Conservation (phyloP, 2,329 filamentous ascomycete genomes). For the Chaetomiaceae sp. region DNA sequence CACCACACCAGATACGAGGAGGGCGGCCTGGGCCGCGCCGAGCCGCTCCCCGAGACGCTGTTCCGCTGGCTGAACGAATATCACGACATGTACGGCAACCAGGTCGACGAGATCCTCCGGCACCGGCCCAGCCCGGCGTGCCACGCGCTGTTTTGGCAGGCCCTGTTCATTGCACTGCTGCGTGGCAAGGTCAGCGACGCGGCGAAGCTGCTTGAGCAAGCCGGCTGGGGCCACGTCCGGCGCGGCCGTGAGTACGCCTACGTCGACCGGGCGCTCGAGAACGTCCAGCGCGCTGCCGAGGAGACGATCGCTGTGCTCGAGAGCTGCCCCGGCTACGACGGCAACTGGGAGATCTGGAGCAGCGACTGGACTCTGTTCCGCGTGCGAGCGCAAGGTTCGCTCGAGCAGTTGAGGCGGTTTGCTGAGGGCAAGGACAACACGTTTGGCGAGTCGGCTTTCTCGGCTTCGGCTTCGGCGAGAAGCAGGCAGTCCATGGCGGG, state of each 20-base stretch:
- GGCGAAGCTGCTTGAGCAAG: constrained; percentile 63
- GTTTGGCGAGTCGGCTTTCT: constrained; percentile 32
- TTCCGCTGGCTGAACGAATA: constrained; percentile 77
- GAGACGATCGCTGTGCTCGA: constrained; percentile 66
- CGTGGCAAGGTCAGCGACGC: constrained; percentile 69
- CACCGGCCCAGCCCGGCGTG: constrained; percentile 69
- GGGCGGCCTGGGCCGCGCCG: constrained; percentile 26
- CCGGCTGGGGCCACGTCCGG: constrained; percentile 73
- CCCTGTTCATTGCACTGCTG: constrained; percentile 67
- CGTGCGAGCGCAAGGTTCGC: constrained; percentile 63
- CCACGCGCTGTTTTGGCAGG: constrained; percentile 80
- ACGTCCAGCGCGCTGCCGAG: constrained; percentile 68
- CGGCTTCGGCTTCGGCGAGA: constrained; percentile 35
- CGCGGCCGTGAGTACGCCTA: constrained; percentile 68
- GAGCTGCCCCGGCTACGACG: constrained; percentile 63
- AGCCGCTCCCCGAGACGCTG: constrained; percentile 69
- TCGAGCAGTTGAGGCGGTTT: constrained; percentile 69
- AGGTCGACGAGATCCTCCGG: constrained; percentile 60
- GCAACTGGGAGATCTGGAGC: constrained; percentile 78
- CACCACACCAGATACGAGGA: constrained; percentile 59
- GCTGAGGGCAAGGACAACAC: constrained; percentile 58
- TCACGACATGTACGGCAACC: constrained; percentile 67
- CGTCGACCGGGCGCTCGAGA: constrained; percentile 68
- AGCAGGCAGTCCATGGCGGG: constrained; percentile 55
- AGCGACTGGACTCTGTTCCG: constrained; percentile 83